phyloP scores from a whole-genome alignment of 352 stramenopile species.

The Plasmopara viticola region DNA sequence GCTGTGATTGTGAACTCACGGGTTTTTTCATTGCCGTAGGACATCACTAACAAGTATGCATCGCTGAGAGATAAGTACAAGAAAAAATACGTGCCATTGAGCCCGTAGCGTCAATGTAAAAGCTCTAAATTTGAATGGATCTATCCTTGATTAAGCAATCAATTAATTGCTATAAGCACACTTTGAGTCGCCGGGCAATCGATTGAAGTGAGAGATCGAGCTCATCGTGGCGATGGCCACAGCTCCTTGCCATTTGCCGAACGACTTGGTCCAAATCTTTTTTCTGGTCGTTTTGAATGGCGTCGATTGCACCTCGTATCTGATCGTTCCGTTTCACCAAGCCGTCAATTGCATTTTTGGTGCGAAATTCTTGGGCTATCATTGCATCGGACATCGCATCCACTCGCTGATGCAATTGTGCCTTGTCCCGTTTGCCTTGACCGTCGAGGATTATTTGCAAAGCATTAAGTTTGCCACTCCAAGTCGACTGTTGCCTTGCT shows the following conservation, averaged over 20 bases:
- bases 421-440: constrained; percentile 42
- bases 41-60: constrained; percentile 70
- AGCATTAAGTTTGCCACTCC: constrained; percentile 31
- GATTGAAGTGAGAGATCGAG: constrained; percentile 33
- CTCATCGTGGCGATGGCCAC: constrained; percentile 26
- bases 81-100: constrained; percentile 54
- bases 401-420: constrained; percentile 36
- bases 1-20: not conserved
- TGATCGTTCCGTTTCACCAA: constrained; percentile 48
- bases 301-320: constrained; percentile 44
- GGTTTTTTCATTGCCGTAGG: constrained; percentile 15
- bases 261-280: constrained; percentile 26
- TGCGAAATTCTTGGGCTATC: constrained; percentile 31
- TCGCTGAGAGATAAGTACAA: constrained; percentile 68
- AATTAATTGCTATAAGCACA: constrained; percentile 20
- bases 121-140: too few species aligned
- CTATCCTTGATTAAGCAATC: too few species aligned
- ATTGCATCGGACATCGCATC: constrained; percentile 39
- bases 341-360: constrained; percentile 34
- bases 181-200: constrained; percentile 38
- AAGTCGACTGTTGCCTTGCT: constrained; percentile 37
- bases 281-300: constrained; percentile 28
- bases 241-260: constrained; percentile 22
- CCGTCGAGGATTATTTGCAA: constrained; percentile 42
- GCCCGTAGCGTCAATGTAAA: not conserved